Evolutionary conservation across 129 eudicot genomes (phyloP), one percentile per base, ranked within the genome.

Genomic region (Flaveria linearis): DNA sequence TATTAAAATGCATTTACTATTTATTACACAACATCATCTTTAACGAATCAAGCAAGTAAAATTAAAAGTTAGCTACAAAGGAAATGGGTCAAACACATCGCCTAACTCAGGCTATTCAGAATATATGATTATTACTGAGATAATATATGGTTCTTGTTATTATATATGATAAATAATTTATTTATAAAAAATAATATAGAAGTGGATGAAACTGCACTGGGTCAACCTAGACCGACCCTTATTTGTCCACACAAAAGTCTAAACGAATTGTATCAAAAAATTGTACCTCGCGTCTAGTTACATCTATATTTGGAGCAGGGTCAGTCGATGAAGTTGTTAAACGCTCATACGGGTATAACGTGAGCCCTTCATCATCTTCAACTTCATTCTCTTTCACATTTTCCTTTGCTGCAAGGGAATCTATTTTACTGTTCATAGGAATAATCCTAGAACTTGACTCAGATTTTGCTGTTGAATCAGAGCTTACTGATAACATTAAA

Each of bases 211-310:
- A 15, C 2, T 10, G 9, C 2, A 43, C 6, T 11, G 50, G 50
- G 50, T 45, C 50, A 45, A 45, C 50, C 50, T 2, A 7, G 50
- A 2, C 49, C 50, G 14, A 45, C 14, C 50, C 8, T 14, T 45
- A 8, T 45, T 9, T 45, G 50, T 45, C 12, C 12, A 2, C 50
- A 45, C 50, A 45, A 45, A 9, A 11, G 13, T 36, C 41, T 33
- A 4, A 4, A 33, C 7, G 39, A 8, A 12, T 33, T 61, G 41
- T 63, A 5, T 6, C 9, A 22, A 45, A 10, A 69, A 75, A 69
- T 25, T 63, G 65, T 75, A 93, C 98, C 97, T 93, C 98, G 73
- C 98, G 89, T 74, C 76, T 88, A 6, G 96, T 80, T 58, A 85
- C 78, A 82, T 93, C 98, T 71, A 93, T 90, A 57, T 90, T 89